phyloP scores from a whole-genome alignment of 805 yeast species.

The Wilhelminamyces savonicus region DNA sequence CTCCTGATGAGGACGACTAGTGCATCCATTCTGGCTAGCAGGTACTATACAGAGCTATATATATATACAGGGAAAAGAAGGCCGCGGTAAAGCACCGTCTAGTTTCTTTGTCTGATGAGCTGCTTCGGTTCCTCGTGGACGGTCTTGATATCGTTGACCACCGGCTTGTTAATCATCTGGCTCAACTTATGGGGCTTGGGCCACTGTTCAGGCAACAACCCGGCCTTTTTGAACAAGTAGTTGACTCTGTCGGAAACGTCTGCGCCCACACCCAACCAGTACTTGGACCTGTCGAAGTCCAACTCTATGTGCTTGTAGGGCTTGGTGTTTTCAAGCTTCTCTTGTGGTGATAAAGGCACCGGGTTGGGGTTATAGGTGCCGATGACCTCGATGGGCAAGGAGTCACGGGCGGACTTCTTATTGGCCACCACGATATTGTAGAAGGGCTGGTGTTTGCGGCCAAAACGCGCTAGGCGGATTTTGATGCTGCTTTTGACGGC shows the following conservation, averaged over 20 bases:
- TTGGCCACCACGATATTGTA: conserved; percentile 90
- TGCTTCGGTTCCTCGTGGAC: conserved; percentile 28
- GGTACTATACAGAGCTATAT: no score
- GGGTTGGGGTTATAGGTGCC: conserved; percentile 92
- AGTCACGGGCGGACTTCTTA: conserved; percentile 71
- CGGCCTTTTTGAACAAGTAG: conserved; percentile 70
- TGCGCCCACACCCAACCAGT: conserved; percentile 98
- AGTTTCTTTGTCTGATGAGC: conserved; percentile 26
- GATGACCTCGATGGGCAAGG: conserved; percentile 86
- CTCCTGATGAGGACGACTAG: no score
- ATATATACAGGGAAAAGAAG: no score
- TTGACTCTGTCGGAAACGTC: conserved; percentile 83
- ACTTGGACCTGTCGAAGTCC: conserved; percentile 84
- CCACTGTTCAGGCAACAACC: conserved; percentile 58
- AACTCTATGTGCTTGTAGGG: conserved; percentile 75
- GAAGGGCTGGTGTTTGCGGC: conserved; percentile 79
- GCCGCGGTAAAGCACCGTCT: no score
- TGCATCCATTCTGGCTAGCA: no score
- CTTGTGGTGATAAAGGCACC: conserved; percentile 56
- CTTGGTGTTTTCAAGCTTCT: conserved; percentile 46
- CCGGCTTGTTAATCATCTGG: conserved; percentile 9
- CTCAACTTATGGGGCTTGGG: conserved; percentile 42
- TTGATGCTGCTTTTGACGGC: conserved; percentile 46
- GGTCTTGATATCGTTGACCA: conserved; percentile 18
- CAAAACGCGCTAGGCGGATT: conserved; percentile 89